Base-by-base conservation (phyloP, 2,329 filamentous ascomycete species). In the Arthrobotrys pseudoclavata region DNA sequence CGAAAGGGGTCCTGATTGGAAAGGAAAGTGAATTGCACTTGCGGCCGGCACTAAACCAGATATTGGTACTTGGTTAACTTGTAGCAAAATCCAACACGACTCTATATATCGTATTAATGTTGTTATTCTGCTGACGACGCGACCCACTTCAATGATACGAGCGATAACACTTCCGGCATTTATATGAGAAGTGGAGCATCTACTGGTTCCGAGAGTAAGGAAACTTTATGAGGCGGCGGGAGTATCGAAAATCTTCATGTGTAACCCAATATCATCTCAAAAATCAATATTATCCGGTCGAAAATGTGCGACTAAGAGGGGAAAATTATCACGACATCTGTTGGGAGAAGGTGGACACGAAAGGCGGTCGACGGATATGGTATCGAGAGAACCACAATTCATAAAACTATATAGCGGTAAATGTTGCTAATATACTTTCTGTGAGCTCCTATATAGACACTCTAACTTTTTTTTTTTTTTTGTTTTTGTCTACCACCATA, bases 81-180 rank as follows among this genome's bases (percentile, higher is more conserved):
- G 18, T 10, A 37, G 7, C 31, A 60, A 60, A 60, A 60, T 60
- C 37, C 55, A 60, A 60, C 55, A 60, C 55, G 34, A 60, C 55
- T n/a, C 34, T 60, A 60, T 60, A 60, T 40, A 10, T 60, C 55
- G 34, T 60, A 26, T 24, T 60, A 60, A 50, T 50, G 10, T 42
- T 9, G 20, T 31, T 26, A 4, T 60, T 26, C n/a, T 53, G 31
- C 20, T 20, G 26, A 29, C 26, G 15, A 42, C 42, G n/a, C 18
- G 42, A 66, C 57, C 68, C 57, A 71, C 68, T 64, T 26, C 18
- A 47, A 45, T 48, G 57, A 63, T 71, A 69, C 24, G 37, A 61
- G 42, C 42, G 66, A 69, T 69, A 69, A 61, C 53, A 71, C 37
- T 52, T 61, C 26, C 52, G 57, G 66, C 55, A 40, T 57, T 47